These are phyloP conservation scores for Pseudogymnoascus sp. DNA, from an alignment of 2,329 filamentous ascomycete genomes.

Conservation along the genomic window DNA sequence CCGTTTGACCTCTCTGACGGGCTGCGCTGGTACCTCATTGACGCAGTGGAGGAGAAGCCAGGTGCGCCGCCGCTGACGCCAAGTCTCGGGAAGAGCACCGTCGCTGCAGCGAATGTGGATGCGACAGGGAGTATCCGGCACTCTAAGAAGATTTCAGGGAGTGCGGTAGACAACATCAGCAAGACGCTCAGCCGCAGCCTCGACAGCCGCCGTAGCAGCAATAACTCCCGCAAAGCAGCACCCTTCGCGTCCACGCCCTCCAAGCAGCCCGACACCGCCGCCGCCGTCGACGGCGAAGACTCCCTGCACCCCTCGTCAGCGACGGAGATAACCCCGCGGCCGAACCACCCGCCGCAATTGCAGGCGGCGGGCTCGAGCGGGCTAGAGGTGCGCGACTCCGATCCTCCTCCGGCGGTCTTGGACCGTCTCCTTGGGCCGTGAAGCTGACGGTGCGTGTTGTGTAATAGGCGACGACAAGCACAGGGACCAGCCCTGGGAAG, in stretches of 20 bases:
- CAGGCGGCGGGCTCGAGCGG: slow-evolving; percentile 9
- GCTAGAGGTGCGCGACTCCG: slow-evolving; percentile 9
- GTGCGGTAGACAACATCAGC: slow-evolving; percentile 64
- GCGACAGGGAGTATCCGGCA: slow-evolving; percentile 67
- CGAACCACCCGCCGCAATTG: neutral
- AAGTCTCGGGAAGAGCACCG: slow-evolving; percentile 83
- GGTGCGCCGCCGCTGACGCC: slow-evolving; percentile 87
- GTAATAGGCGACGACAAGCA: slow-evolving; percentile 33
- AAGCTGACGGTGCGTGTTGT: slow-evolving; percentile 15
- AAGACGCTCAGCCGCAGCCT: slow-evolving; percentile 79
- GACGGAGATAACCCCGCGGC: neutral
- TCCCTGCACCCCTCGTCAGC: neutral
- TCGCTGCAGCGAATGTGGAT: slow-evolving; percentile 79
- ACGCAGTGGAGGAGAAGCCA: slow-evolving; percentile 87
- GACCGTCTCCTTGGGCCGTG: slow-evolving; percentile 6
- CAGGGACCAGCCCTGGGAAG: slow-evolving; percentile 37
- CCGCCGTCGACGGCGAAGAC: neutral
- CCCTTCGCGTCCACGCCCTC: slow-evolving; percentile 27
- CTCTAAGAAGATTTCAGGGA: slow-evolving; percentile 31
- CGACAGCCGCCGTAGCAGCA: slow-evolving; percentile 84
- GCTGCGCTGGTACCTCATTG: slow-evolving; percentile 90
- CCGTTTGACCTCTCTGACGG: slow-evolving; percentile 95
- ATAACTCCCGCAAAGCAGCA: slow-evolving; percentile 69
- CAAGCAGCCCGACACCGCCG: slow-evolving; percentile 19
- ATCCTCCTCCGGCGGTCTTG: slow-evolving; percentile 7